These are phyloP conservation scores for Boletellus emodensis DNA, from an alignment of 768 basidiomycete species.

Conservation along the genomic window DNA sequence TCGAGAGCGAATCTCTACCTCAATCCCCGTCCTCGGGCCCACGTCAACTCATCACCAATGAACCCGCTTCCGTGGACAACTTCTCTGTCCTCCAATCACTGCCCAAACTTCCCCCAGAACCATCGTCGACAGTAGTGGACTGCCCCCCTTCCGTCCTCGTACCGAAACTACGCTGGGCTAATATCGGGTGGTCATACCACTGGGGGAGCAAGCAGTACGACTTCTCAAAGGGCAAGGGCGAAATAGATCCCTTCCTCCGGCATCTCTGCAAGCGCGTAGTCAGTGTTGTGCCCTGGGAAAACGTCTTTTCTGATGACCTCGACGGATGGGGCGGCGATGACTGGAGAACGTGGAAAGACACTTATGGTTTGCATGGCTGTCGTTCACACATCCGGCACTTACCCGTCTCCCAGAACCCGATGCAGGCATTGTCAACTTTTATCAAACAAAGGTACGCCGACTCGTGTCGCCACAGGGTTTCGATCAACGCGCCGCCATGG, in stretches of 20 bases:
- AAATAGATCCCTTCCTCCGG: slow-evolving; percentile 54
- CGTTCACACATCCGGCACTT: not conserved
- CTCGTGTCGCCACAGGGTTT: not conserved
- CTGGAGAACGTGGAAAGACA: slow-evolving; percentile 72
- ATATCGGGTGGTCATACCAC: slow-evolving; percentile 94
- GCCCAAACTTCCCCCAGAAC: slow-evolving; percentile 59
- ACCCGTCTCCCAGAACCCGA: slow-evolving; percentile 65
- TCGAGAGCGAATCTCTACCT: not conserved
- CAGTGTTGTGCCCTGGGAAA: slow-evolving; percentile 60
- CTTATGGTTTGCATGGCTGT: slow-evolving; percentile 58
- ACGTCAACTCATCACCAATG: slow-evolving; percentile 67
- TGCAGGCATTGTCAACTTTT: slow-evolving; percentile 96
- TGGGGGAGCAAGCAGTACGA: slow-evolving; percentile 97
- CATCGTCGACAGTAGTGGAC: slow-evolving; percentile 58
- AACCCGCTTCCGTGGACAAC: slow-evolving; percentile 56
- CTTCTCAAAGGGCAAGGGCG: slow-evolving; percentile 65
- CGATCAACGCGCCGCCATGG: not conserved
- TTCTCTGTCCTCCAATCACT: slow-evolving; percentile 48
- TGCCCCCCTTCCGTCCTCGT: slow-evolving; percentile 53
- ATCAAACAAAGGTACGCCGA: slow-evolving; percentile 61
- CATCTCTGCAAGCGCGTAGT: slow-evolving; percentile 64
- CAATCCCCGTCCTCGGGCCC: slow-evolving; percentile 42
- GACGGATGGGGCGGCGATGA: slow-evolving; percentile 54
- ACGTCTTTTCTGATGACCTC: slow-evolving; percentile 46
- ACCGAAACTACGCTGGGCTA: slow-evolving; percentile 87